Evolutionary conservation across 176 grass and related monocot genomes (phyloP).

Genomic region (Lolium rigidum): DNA sequence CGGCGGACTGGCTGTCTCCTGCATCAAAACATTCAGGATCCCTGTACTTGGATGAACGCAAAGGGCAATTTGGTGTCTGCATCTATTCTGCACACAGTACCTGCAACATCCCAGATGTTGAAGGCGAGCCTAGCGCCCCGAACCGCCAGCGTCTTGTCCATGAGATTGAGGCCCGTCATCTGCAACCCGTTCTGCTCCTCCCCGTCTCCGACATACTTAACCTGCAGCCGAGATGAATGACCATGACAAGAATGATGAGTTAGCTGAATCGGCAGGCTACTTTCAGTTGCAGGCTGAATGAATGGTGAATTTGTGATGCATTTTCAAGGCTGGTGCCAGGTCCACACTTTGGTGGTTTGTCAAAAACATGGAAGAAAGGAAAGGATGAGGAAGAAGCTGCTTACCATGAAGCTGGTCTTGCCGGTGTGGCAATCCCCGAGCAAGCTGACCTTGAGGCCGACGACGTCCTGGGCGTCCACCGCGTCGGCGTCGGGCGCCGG

Average conservation of each 20-base stretch:
- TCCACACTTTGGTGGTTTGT: neutral
- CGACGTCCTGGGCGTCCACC: constrained; percentile 52
- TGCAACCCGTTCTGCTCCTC: constrained; percentile 83
- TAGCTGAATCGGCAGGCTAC: neutral
- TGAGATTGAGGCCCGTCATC: constrained; percentile 90
- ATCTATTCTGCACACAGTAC: constrained; percentile 39
- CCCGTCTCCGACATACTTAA: constrained; percentile 83
- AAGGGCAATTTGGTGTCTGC: neutral
- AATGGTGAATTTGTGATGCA: neutral
- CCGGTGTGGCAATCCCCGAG: constrained; percentile 92
- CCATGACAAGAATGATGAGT: neutral
- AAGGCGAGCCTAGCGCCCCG: constrained; percentile 77
- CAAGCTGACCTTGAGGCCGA: constrained; percentile 89
- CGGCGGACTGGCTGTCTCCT: constrained; percentile 68
- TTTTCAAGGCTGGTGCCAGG: neutral
- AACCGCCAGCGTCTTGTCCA: constrained; percentile 86
- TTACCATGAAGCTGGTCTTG: constrained; percentile 99
- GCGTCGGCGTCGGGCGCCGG: neutral
- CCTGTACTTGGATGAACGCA: constrained; percentile 18
- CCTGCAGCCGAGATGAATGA: constrained; percentile 52
- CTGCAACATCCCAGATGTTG: constrained; percentile 95
- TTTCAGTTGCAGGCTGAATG: neutral
- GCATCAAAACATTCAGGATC: constrained; percentile 20
- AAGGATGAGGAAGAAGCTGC: constrained; percentile 21
- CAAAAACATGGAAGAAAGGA: constrained; percentile 24